A percentile compares a stretch with the other conserved stretches of the same genome.
Conservation (phyloP, 2,329 filamentous ascomycete species). For the Lizonia empirigonia region DNA sequence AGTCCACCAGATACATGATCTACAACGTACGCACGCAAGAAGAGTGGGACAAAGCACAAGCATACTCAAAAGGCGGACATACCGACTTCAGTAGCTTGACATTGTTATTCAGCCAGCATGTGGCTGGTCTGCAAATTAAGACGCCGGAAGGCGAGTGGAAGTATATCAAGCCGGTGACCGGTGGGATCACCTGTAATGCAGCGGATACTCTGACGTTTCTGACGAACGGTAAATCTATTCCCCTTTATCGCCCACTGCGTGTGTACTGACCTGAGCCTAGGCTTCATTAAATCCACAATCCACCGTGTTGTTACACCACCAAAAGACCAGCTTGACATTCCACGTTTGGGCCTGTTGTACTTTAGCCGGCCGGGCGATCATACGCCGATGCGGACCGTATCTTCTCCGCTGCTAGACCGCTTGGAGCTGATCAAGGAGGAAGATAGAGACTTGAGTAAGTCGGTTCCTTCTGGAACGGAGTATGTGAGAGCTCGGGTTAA, state of each 20-base stretch:
- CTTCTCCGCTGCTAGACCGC: slow-evolving; percentile 39
- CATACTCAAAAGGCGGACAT: slow-evolving; percentile 52
- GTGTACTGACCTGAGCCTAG: slow-evolving; percentile 3
- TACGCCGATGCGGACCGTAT: slow-evolving; percentile 40
- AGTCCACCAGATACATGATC: slow-evolving; percentile 21
- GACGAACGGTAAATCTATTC: slow-evolving; percentile 42
- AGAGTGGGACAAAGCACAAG: slow-evolving; percentile 46
- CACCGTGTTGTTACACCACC: slow-evolving; percentile 58
- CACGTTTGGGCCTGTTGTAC: slow-evolving; percentile 38
- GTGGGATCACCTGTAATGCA: slow-evolving; percentile 49
- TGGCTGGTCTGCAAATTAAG: slow-evolving; percentile 61
- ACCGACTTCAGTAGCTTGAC: slow-evolving; percentile 63
- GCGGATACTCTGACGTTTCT: slow-evolving; percentile 47
- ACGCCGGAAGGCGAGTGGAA: slow-evolving; percentile 45
- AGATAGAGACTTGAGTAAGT: slow-evolving; percentile 46
- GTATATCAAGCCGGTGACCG: slow-evolving; percentile 47
- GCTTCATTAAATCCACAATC: slow-evolving; percentile 55
- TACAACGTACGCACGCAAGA: slow-evolving; percentile 25
- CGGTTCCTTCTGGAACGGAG: slow-evolving; percentile 51
- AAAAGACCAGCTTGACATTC: slow-evolving; percentile 54
- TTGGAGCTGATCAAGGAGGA: slow-evolving; percentile 48
- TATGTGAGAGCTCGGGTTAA: slow-evolving; percentile 56
- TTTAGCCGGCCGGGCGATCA: slow-evolving; percentile 32
- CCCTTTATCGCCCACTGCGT: not conserved
- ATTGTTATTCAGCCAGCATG: slow-evolving; percentile 62